Base-by-base conservation (phyloP, 306 rosid species). In the Sicyos baderoa region DNA sequence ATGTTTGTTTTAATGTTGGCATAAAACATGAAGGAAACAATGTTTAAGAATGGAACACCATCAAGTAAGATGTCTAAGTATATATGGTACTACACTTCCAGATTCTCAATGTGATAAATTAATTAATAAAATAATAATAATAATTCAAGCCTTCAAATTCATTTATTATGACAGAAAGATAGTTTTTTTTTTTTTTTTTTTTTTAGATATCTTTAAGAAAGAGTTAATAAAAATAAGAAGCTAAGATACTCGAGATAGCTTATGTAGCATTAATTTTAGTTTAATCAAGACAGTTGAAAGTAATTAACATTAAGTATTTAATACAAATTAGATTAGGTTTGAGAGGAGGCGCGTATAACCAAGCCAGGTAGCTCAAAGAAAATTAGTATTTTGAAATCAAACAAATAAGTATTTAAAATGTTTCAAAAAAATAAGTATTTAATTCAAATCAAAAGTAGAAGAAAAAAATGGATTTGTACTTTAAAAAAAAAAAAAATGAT, bases 261-360 rank as follows among this genome's bases (percentile, higher is more conserved):
- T 37, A 65, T 65, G 70, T 65, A 65, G 70, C 70, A 21, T 65
- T 65, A 21, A 65, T 44, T 65, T 6, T 65, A 22, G n/a, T 65
- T 65, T 65, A 44, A 65, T 44, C 54, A 44, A 35, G 54, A 45
- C 37, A 14, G 21, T 65, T 65, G 70, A 65, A 65, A 65, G 0
- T 44, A 37, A 45, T 13, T 6, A 6, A 65, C n/a, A 45, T 65
- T 45, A 45, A 29, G 35, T 29, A 29, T 29, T 29, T 29, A 29
- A 65, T 42, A 13, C 70, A 22, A 22, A 44, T 65, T 65, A 21
- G 70, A 32, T 60, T 58, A 27, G 64, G 70, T 65, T 44, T 18
- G 32, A 64, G 51, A 62, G 5, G 49, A 17, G 54, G 10, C 2
- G 51, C 29, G 48, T n/a, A 10, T 8, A 32, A 16, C 25, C 14